Evolutionary conservation across 2,329 filamentous ascomycete genomes (phyloP).

Genomic region (Cadophora malorum): DNA sequence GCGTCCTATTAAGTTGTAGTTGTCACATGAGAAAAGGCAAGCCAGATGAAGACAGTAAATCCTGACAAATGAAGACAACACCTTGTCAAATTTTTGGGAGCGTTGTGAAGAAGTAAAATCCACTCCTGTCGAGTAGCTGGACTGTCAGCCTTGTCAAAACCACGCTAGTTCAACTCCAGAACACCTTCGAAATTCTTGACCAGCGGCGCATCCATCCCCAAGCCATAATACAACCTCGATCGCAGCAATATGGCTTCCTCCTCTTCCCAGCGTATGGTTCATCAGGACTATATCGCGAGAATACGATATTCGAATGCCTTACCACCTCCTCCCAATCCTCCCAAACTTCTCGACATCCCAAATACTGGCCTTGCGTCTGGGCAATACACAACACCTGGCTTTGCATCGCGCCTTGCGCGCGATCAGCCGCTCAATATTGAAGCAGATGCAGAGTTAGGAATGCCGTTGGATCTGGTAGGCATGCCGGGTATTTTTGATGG

Average conservation of each 20-base stretch:
- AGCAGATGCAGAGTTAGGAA: constrained; percentile 95
- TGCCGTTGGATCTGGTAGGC: constrained; percentile 94
- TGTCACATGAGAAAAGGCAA: not conserved
- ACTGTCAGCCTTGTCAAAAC: constrained; percentile 9
- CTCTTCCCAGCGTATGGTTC: constrained; percentile 59
- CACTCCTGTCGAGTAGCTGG: not conserved
- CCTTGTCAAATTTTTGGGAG: not conserved
- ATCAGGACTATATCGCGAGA: constrained; percentile 97
- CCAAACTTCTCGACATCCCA: constrained; percentile 96
- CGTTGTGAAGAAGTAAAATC: not conserved
- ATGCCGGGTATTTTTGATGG: constrained; percentile 95
- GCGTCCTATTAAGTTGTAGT: too few relatives aligned
- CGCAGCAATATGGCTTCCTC: constrained; percentile 40
- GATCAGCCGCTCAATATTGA: constrained; percentile 97
- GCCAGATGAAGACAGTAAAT: not conserved
- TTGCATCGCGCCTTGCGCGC: constrained; percentile 85
- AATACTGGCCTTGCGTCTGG: constrained; percentile 87
- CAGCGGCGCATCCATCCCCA: not conserved
- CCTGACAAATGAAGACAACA: not conserved
- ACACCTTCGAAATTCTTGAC: not conserved
- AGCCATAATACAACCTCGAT: not conserved
- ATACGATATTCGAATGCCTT: constrained; percentile 96
- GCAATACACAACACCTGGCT: constrained; percentile 89
- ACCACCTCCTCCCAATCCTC: constrained; percentile 90
- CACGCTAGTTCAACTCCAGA: constrained; percentile 6